These are phyloP conservation scores for Cardiospermum halicacabum DNA, from an alignment of 345 rosid species.

Conservation along the genomic window DNA sequence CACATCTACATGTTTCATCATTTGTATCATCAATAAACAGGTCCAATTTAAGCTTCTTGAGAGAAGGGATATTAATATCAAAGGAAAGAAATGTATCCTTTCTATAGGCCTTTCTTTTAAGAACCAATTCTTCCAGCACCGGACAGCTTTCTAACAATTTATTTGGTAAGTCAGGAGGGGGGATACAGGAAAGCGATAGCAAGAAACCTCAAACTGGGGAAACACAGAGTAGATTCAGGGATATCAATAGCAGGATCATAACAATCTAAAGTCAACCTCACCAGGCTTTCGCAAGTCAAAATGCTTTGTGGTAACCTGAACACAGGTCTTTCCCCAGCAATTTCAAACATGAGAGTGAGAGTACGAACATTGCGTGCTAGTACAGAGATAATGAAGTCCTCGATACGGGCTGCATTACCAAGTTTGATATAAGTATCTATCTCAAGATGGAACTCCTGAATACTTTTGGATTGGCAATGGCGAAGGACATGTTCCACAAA, in stretches of 20 bases:
- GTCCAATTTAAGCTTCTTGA: too few relatives aligned
- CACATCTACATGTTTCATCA: too few relatives aligned
- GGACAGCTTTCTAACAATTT: not conserved
- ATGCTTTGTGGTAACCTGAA: not conserved
- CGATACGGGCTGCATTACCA: not conserved
- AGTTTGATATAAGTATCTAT: not conserved
- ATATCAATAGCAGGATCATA: not conserved
- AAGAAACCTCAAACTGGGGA: conserved; percentile 1
- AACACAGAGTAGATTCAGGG: not conserved
- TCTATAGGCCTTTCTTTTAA: too few relatives aligned
- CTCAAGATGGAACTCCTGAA: not conserved
- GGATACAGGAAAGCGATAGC: not conserved
- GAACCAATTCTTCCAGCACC: not conserved
- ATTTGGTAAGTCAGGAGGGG: not conserved
- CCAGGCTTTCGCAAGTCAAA: not conserved
- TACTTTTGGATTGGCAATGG: not conserved
- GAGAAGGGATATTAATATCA: too few relatives aligned
- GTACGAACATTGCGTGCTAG: not conserved
- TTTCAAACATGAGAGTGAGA: not conserved
- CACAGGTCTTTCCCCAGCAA: not conserved
- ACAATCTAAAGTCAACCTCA: not conserved
- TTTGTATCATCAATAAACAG: too few relatives aligned
- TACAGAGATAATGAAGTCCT: not conserved
- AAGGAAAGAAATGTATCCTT: too few relatives aligned
- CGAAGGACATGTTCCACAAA: not conserved